phyloP scores from a whole-genome alignment of 768 basidiomycete species.

The Rhizopogon vinicolor region DNA sequence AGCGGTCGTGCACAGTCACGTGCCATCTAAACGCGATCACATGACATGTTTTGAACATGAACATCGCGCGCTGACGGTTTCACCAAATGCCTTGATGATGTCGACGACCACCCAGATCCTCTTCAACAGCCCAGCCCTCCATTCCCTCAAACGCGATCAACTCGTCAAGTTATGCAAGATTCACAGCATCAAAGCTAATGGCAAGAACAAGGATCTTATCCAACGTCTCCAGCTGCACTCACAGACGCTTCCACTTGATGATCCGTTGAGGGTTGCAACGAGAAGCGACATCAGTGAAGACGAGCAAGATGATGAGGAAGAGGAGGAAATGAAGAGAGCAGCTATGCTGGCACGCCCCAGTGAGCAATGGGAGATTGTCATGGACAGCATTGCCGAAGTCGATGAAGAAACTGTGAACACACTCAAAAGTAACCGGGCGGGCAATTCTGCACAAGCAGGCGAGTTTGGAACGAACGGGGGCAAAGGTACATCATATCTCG shows the following conservation, averaged over 20 bases:
- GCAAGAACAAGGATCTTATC: slow-evolving; percentile 76
- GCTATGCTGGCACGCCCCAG: slow-evolving; percentile 51
- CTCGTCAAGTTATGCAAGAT: slow-evolving; percentile 83
- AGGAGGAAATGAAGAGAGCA: slow-evolving; percentile 5
- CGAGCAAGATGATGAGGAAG: slow-evolving; percentile 22
- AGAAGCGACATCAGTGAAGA: slow-evolving; percentile 42
- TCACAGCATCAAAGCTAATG: slow-evolving; percentile 72
- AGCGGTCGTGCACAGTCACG: not conserved
- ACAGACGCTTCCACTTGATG: slow-evolving; percentile 51
- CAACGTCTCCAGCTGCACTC: slow-evolving; percentile 67
- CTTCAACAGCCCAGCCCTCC: slow-evolving; percentile 79
- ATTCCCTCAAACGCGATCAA: slow-evolving; percentile 81
- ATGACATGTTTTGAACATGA: slow-evolving; percentile 1
- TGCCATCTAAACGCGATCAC: slow-evolving; percentile 1
- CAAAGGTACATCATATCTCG: slow-evolving; percentile 46
- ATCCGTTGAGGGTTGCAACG: slow-evolving; percentile 50
- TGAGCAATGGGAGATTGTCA: slow-evolving; percentile 84
- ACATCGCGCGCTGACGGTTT: not conserved
- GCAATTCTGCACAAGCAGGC: slow-evolving; percentile 38
- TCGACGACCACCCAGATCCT: slow-evolving; percentile 74
- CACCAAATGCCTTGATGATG: slow-evolving; percentile 31
- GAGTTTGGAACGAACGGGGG: slow-evolving; percentile 73
- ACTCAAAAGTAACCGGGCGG: slow-evolving; percentile 38
- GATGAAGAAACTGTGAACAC: slow-evolving; percentile 39
- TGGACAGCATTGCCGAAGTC: slow-evolving; percentile 71